These are phyloP conservation scores for Oryza coarctata DNA, from an alignment of 176 grass and related monocot species.

Conservation along the genomic window DNA sequence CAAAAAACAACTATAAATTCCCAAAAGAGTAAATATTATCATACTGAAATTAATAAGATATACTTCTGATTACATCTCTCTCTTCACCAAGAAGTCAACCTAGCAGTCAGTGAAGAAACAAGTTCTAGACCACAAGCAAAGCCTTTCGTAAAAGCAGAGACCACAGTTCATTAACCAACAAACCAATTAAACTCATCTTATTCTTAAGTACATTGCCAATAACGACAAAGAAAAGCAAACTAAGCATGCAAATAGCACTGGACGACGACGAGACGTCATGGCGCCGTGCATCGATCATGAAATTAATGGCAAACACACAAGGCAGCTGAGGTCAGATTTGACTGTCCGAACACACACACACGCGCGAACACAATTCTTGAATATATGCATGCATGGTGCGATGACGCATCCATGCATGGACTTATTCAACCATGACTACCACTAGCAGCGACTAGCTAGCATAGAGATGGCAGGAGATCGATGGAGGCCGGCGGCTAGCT, in stretches of 20 bases:
- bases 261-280: constrained; percentile 17
- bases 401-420: not conserved
- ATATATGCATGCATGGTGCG: not conserved
- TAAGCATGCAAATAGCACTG: not conserved
- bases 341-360: not conserved
- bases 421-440: constrained; percentile 20
- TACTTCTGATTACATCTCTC: too few relatives aligned
- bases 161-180: not conserved
- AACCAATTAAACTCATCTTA: not conserved
- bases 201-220: not conserved
- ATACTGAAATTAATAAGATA: too few relatives aligned
- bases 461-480: too few relatives aligned
- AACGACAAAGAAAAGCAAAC: constrained; percentile 1
- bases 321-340: not conserved
- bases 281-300: constrained; percentile 4
- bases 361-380: not conserved
- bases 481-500: not conserved
- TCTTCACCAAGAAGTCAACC: too few relatives aligned
- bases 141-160: not conserved
- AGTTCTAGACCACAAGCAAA: too few relatives aligned
- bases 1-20: too few relatives aligned
- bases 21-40: too few relatives aligned
- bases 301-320: not conserved
- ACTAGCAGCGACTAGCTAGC: not conserved
- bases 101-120: too few relatives aligned